Base-by-base conservation (phyloP, 805 yeast species). In the Lachancea sp. region DNA sequence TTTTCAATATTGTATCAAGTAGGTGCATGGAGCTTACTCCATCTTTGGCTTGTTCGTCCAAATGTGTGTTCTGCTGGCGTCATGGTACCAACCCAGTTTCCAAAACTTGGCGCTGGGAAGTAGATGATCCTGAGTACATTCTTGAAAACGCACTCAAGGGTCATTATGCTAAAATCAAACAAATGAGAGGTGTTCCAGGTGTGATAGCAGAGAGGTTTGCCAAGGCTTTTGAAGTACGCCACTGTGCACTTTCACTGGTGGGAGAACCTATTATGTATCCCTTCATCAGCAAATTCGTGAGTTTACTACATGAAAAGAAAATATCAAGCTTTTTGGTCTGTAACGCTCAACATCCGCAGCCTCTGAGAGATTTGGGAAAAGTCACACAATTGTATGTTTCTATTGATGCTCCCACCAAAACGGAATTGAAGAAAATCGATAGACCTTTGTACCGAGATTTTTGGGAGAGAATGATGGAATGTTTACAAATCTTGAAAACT, bases 1-100 rank as follows among this genome's bases (percentile, higher is more conserved):
- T 88, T 53, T 88, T 89, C 60, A 96, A 96, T 18, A 88, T 88
- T 52, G 77, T 74, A 45, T 83, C 94, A 2, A 96, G 90, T 64
- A 67, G 90, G 42, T 88, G 97, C 64, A 88, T 88, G 97, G 97
- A 88, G 59, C 78, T 96, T 2, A 88, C 97, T 0, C 97, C 97
- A 1, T 82, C 95, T 1, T 69, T 88, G 44, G 90, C 96, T 6
- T 88, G 97, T 62, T 86, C 96, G 4, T 88, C 88, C 58, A 88
- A 88, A 60, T 88, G 97, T 72, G 96, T 89, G 4, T 88, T 88
- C 57, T 88, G 97, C 65, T 88, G 97, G 97, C 75, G 97, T 60
- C 97, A 88, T 62, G 97, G 97, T 36, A 88, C 96, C 2, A 89
- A 88, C 56, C 97, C 97, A 0, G 96, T 89, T 2, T 96, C 96